These are phyloP conservation scores for Scheffersomyces cryptocercus DNA, from an alignment of 1,139 yeast genomes.

Conservation along the genomic window DNA sequence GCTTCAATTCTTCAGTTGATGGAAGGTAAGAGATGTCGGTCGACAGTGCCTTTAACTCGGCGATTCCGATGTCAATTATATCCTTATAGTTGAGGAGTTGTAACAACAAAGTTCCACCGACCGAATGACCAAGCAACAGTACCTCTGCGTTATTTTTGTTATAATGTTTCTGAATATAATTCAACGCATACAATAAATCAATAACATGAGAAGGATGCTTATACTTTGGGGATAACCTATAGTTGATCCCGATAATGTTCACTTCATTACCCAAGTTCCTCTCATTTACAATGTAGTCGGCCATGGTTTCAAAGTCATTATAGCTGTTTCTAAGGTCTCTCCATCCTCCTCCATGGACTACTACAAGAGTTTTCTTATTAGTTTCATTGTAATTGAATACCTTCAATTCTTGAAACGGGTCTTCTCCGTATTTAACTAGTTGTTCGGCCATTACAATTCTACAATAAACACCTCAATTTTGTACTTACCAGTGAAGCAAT, in stretches of 20 bases:
- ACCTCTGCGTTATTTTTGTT: constrained; percentile 15
- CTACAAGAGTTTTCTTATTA: constrained; percentile 34
- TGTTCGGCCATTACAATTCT: background rate
- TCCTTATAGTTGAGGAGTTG: constrained; percentile 46
- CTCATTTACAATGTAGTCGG: constrained; percentile 14
- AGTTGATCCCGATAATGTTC: constrained; percentile 55
- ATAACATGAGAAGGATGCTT: constrained; percentile 64
- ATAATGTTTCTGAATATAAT: constrained; percentile 21
- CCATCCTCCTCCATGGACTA: constrained; percentile 93
- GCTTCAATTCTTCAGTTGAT: background rate
- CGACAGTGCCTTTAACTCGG: background rate
- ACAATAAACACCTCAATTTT: background rate
- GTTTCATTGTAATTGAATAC: constrained; percentile 12
- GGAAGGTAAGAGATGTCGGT: background rate
- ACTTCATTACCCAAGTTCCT: constrained; percentile 2
- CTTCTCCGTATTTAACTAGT: constrained; percentile 15
- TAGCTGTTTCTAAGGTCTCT: constrained; percentile 64
- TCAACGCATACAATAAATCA: constrained; percentile 55
- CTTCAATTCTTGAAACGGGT: constrained; percentile 18
- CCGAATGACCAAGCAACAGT: constrained; percentile 73
- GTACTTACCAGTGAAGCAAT: background rate
- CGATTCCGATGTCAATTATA: constrained; percentile 17
- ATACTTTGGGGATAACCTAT: constrained; percentile 64
- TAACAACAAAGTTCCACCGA: constrained; percentile 71
- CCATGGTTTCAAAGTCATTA: constrained; percentile 51